phyloP scores from a whole-genome alignment of 2,329 filamentous ascomycete genomes.

The Truncatella angustata region DNA sequence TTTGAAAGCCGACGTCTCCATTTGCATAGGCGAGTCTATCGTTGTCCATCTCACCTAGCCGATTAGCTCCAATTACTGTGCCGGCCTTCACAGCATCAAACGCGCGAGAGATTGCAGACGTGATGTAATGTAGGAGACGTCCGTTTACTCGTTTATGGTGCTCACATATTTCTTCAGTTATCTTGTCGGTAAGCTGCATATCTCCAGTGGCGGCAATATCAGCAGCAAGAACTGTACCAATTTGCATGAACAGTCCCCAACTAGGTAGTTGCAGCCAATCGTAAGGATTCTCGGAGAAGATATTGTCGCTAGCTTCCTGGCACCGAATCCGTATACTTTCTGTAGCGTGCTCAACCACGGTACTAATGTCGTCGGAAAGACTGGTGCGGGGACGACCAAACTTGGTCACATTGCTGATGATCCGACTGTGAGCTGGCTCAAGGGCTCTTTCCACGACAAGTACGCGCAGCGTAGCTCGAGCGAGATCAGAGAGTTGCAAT shows the following conservation, averaged over 20 bases:
- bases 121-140: slow-evolving; percentile 1
- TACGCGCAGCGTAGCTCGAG: slow-evolving; percentile 53
- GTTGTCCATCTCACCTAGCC: not conserved
- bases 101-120: not conserved
- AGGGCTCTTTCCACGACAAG: slow-evolving; percentile 64
- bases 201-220: not conserved
- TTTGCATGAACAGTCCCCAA: not conserved
- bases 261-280: not conserved
- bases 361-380: slow-evolving; percentile 53
- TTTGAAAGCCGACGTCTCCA: not conserved
- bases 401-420: slow-evolving; percentile 18
- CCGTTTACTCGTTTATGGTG: too few relatives aligned
- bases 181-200: too few relatives aligned
- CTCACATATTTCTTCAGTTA: too few relatives aligned
- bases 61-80: too few relatives aligned
- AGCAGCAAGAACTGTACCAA: not conserved
- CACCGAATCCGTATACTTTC: slow-evolving; percentile 50
- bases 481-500: slow-evolving; percentile 40
- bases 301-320: not conserved
- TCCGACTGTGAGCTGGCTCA: slow-evolving; percentile 16
- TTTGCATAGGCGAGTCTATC: not conserved
- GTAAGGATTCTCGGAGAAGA: not conserved
- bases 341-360: slow-evolving; percentile 58
- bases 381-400: slow-evolving; percentile 47
- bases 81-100: not conserved